These are phyloP conservation scores for Kuraishia piskuri DNA, from an alignment of 805 yeast species.

Conservation along the genomic window DNA sequence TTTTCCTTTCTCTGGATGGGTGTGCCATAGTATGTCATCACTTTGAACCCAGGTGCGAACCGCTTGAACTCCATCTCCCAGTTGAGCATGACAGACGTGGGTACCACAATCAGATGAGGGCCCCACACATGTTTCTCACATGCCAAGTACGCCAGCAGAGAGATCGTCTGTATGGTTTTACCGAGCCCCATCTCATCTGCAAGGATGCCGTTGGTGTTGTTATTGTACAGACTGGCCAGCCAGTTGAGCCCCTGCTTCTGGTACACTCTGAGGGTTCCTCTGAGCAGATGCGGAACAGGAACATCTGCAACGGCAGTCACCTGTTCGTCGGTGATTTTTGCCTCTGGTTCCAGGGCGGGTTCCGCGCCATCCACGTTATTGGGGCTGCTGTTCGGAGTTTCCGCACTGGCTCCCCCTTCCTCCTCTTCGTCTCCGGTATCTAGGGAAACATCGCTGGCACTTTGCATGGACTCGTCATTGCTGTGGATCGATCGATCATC, in stretches of 20 bases:
- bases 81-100: slow-evolving; percentile 93
- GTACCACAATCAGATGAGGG: slow-evolving; percentile 93
- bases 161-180: slow-evolving; percentile 92
- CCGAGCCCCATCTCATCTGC: slow-evolving; percentile 99
- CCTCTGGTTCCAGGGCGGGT: slow-evolving; percentile 5
- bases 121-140: slow-evolving; percentile 96
- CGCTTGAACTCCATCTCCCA: slow-evolving; percentile 99
- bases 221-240: slow-evolving; percentile 90
- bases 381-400: slow-evolving; percentile 29
- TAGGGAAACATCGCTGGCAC: slow-evolving; percentile 11
- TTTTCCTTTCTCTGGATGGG: slow-evolving; percentile 96
- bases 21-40: slow-evolving; percentile 90
- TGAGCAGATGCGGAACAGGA: slow-evolving; percentile 64
- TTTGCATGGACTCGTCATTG: slow-evolving; percentile 28
- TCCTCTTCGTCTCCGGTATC: slow-evolving; percentile 15
- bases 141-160: slow-evolving; percentile 79
- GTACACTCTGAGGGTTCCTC: slow-evolving; percentile 81
- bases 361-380: slow-evolving; percentile 16
- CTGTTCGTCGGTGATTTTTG: slow-evolving; percentile 22
- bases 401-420: slow-evolving; percentile 10
- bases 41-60: slow-evolving; percentile 97
- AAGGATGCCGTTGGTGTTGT: slow-evolving; percentile 88
- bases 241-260: slow-evolving; percentile 96
- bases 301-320: slow-evolving; percentile 53
- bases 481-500: slow-evolving; percentile 13